Conservation (phyloP, 768 basidiomycete genomes). For the Trametes cinnabarina region DNA sequence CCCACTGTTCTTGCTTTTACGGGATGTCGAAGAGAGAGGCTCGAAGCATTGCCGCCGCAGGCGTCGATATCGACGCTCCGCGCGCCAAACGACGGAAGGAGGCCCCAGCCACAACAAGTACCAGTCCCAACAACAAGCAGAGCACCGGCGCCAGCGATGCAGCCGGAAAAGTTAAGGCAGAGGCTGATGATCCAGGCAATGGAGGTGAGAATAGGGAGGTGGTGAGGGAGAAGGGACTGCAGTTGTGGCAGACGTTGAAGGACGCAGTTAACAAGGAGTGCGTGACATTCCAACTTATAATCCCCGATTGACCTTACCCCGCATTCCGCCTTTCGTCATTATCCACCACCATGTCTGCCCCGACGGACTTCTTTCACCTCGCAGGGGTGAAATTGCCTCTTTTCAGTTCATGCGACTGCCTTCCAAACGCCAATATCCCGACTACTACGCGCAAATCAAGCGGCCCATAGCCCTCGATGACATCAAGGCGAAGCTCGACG, state of each 20-base stretch:
- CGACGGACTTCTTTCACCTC: conserved; percentile 19
- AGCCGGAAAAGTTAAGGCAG: conserved; percentile 32
- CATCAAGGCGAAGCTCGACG: conserved; percentile 77
- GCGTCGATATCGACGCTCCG: conserved; percentile 43
- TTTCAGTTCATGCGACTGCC: conserved; percentile 68
- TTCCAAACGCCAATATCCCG: conserved; percentile 71
- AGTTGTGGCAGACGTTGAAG: conserved; percentile 75
- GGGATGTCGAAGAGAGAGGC: conserved; percentile 54
- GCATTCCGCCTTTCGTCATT: conserved; percentile 22
- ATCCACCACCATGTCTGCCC: conserved; percentile 26
- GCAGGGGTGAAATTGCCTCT: conserved; percentile 64
- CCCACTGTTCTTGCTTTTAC: background rate
- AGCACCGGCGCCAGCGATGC: conserved; percentile 46
- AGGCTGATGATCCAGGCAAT: conserved; percentile 29
- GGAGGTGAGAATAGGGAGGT: conserved; percentile 30
- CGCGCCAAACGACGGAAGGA: conserved; percentile 54
- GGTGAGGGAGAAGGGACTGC: conserved; percentile 66
- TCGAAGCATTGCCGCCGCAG: conserved; percentile 35
- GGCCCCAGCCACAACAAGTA: conserved; percentile 26
- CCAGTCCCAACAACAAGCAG: conserved; percentile 17
- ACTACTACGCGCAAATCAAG: conserved; percentile 82
- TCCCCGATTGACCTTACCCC: conserved; percentile 24
- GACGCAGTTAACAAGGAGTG: conserved; percentile 87
- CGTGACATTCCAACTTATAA: conserved; percentile 45
- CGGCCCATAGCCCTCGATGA: conserved; percentile 86